Conservation (phyloP, 1,284 basidiomycete genomes). For the Quambalaria eucalypti region DNA sequence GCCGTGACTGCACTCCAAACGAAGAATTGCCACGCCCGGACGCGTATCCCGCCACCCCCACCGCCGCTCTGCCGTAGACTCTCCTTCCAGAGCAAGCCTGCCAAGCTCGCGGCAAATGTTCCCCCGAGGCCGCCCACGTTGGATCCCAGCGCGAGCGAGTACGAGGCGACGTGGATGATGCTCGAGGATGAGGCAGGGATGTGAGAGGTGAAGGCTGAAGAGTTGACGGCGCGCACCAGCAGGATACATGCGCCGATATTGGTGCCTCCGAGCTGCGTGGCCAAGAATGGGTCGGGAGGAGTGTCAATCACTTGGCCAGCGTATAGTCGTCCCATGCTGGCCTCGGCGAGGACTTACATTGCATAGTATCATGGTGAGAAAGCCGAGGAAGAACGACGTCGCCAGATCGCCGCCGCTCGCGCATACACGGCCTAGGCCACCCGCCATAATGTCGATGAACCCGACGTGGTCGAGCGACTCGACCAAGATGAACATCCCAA, state of each 20-base stretch:
- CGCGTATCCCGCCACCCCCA: slow-evolving; percentile 66
- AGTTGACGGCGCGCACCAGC: slow-evolving; percentile 58
- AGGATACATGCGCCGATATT: slow-evolving; percentile 95
- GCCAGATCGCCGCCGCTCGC: slow-evolving; percentile 49
- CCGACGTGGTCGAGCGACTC: slow-evolving; percentile 72
- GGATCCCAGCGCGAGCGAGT: slow-evolving; percentile 68
- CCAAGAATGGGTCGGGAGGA: slow-evolving; percentile 1
- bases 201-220: slow-evolving; percentile 21
- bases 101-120: slow-evolving; percentile 80
- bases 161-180: slow-evolving; percentile 45
- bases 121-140: slow-evolving; percentile 89
- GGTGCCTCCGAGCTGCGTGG: slow-evolving; percentile 63
- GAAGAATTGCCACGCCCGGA: slow-evolving; percentile 64
- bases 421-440: slow-evolving; percentile 56
- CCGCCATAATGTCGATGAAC: slow-evolving; percentile 81
- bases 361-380: slow-evolving; percentile 63
- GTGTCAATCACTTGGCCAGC: background rate
- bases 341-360: slow-evolving; percentile 54
- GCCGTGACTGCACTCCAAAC: slow-evolving; percentile 58
- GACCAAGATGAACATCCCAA: slow-evolving; percentile 90
- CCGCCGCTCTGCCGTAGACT: slow-evolving; percentile 70
- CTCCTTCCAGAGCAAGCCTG: slow-evolving; percentile 74
- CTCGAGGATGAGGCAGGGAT: slow-evolving; percentile 5
- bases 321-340: background rate
- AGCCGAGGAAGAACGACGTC: slow-evolving; percentile 52